Conservation (phyloP, 306 rosid genomes). For the Ceratonia siliqua region DNA sequence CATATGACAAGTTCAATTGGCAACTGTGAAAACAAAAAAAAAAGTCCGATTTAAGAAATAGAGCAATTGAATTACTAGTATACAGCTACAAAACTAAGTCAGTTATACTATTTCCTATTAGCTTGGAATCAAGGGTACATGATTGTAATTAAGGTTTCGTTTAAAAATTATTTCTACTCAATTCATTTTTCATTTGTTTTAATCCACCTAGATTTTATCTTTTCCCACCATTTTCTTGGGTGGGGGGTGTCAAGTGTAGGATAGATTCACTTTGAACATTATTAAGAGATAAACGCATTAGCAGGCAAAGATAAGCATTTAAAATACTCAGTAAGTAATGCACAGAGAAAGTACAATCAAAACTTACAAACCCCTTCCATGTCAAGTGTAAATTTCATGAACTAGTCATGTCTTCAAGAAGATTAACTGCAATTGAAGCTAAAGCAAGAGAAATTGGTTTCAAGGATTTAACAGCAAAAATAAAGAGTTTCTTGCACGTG, state of each 20-base stretch:
- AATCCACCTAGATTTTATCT: background rate
- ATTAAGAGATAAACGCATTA: background rate
- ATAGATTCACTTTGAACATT: background rate
- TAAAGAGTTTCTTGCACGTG: constrained; percentile 10
- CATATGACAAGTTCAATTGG: constrained; percentile 23
- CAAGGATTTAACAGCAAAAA: constrained; percentile 18
- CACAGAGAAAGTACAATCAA: constrained; percentile 10
- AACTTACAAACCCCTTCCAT: background rate
- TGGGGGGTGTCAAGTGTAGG: background rate
- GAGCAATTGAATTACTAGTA: background rate
- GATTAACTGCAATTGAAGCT: constrained; percentile 24
- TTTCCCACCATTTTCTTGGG: background rate
- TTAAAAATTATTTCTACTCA: background rate
- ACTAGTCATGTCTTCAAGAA: constrained; percentile 23
- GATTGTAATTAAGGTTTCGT: background rate
- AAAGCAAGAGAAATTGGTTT: constrained; percentile 28
- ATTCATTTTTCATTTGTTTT: no score
- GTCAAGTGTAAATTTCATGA: constrained; percentile 15
- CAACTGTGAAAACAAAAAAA: background rate
- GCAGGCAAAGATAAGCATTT: background rate
- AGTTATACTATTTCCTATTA: background rate
- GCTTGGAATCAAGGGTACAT: background rate
- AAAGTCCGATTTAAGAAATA: background rate
- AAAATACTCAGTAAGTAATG: background rate
- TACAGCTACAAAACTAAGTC: background rate